Base-by-base conservation (phyloP, 2,329 filamentous ascomycete genomes). In the Calycina herbarum region DNA sequence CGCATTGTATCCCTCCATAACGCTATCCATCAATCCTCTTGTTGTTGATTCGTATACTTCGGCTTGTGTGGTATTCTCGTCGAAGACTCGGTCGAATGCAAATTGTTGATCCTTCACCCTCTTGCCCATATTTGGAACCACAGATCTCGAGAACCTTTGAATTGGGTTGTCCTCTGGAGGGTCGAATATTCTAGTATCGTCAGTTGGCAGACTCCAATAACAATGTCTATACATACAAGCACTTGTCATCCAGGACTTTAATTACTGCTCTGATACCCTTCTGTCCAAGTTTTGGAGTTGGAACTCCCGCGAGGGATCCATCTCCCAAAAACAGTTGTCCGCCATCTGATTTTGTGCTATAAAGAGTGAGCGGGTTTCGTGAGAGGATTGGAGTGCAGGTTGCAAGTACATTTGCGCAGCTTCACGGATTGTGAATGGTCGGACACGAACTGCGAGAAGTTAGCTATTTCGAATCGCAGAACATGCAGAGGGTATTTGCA, bases 31-130 rank as follows among this genome's bases (percentile, higher is more conserved):
- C n/a, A 99, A 85, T 64, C 82, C 87, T 77, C 90, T 91, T 1
- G 94, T 97, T 0, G 95, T 98, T 15, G 92, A 86, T 78, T 98
- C 95, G 82, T 98, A 99, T 0, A 99, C 92, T 75, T 99, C 95
- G 66, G 86, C 89, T 75, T 99, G 95, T 6, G 89, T 89, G 20
- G 92, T 92, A 76, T 94, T 97, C 66, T 98, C 94, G 83, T 99
- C 95, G 78, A 99, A 98, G 69, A 99, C 92, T 64, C 92, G 86
- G 79, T 99, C 95, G 80, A 99, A 99, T 61, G 90, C 94, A 73
- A 99, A 99, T 3, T 95, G 95, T 78, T 97, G 94, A 77, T 99
- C 96, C 77, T 99, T 99, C 74, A 95, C 92, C 72, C 93, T 91
- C 79, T 96, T 98, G 64, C 94, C 93, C 63, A 88, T 86, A 1